Percentiles rank a stretch among this genome's conserved stretches.
Conservation (phyloP, 305 asterid species). For the Fraxinus paxiana region DNA sequence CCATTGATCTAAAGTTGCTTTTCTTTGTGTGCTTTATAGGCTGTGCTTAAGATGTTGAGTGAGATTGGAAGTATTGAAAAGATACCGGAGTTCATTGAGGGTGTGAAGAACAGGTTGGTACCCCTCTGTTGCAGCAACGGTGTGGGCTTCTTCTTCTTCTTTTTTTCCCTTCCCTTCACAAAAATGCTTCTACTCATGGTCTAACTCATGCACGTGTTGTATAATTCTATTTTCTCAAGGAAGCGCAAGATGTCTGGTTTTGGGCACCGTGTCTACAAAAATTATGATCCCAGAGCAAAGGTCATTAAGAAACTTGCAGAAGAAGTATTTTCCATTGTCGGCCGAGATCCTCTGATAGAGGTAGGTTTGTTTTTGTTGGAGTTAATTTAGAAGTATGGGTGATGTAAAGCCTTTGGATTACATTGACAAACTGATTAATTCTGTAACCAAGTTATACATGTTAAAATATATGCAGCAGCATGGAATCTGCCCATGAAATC, state of each 20-base stretch:
- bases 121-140: neutral
- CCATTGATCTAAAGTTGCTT: constrained; percentile 6
- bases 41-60: constrained; percentile 96
- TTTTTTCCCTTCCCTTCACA: neutral
- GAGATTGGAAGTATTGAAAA: constrained; percentile 91
- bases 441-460: neutral
- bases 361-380: constrained; percentile 35
- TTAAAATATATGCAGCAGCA: neutral
- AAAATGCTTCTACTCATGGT: neutral
- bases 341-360: constrained; percentile 98
- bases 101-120: constrained; percentile 82
- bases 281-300: constrained; percentile 95
- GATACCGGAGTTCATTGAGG: constrained; percentile 90
- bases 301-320: constrained; percentile 92
- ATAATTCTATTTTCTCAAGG: constrained; percentile 35
- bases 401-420: neutral
- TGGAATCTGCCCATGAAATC: neutral
- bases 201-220: constrained; percentile 14
- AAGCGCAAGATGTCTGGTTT: constrained; percentile 99
- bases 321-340: constrained; percentile 97
- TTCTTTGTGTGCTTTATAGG: constrained; percentile 41
- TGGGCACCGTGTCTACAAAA: constrained; percentile 98
- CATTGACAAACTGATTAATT: neutral
- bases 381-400: neutral
- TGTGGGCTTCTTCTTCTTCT: neutral